A percentile compares a stretch with the other conserved stretches of the same genome.
Evolutionary conservation across 2,329 filamentous ascomycete species (phyloP).

Genomic region (Purpureocillium takamizusanense): DNA sequence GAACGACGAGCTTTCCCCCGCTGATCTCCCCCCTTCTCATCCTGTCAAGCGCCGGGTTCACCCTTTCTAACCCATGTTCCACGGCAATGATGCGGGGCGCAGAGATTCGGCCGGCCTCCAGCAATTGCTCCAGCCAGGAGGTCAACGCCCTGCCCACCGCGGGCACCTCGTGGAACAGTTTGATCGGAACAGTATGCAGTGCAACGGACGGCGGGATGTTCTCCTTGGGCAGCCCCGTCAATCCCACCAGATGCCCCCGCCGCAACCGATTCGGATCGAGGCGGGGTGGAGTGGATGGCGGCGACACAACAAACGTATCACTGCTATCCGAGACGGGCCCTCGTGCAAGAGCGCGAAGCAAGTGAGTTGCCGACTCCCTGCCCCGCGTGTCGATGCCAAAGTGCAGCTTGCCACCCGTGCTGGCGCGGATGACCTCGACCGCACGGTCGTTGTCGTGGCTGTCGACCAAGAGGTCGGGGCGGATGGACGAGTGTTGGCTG

Average conservation of each 20-base stretch:
- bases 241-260: constrained; percentile 49
- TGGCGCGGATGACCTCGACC: constrained; percentile 48
- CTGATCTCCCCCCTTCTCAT: constrained; percentile 26
- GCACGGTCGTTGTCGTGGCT: constrained; percentile 53
- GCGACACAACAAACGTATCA: not conserved
- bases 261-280: too few relatives aligned
- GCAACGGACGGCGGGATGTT: constrained; percentile 26
- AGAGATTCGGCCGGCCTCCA: constrained; percentile 39
- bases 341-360: too few relatives aligned
- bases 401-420: constrained; percentile 45
- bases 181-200: constrained; percentile 60
- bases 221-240: constrained; percentile 55
- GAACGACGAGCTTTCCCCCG: constrained; percentile 34
- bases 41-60: constrained; percentile 56
- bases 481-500: constrained; percentile 26
- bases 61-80: constrained; percentile 48
- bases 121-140: constrained; percentile 54
- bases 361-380: constrained; percentile 42
- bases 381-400: constrained; percentile 62
- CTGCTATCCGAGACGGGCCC: too few relatives aligned
- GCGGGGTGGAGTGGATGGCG: constrained; percentile 29
- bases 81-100: constrained; percentile 54
- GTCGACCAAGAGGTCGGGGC: constrained; percentile 56
- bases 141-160: constrained; percentile 51
- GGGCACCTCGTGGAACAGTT: constrained; percentile 59